phyloP scores from a whole-genome alignment of 2,329 filamentous ascomycete species.

The Claviceps fusiformis region DNA sequence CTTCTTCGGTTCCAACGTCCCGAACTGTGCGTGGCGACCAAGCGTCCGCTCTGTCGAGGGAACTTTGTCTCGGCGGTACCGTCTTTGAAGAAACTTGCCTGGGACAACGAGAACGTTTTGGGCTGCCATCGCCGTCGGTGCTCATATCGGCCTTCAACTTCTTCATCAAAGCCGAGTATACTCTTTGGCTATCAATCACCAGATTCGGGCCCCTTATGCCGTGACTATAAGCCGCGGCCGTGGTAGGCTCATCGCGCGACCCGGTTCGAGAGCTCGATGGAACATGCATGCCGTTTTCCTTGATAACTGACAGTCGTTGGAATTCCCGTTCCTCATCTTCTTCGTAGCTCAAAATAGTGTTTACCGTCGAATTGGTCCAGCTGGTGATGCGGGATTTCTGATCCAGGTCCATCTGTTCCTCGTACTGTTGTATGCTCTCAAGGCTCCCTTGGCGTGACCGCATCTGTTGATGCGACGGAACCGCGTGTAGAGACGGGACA shows the following conservation, averaged over 20 bases:
- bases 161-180: conserved; percentile 53
- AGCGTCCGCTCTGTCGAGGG: conserved; percentile 6
- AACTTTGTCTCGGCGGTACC: conserved; percentile 8
- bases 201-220: conserved; percentile 8
- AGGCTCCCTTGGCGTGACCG: conserved; percentile 42
- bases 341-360: conserved; percentile 34
- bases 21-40: conserved; percentile 20
- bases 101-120: background rate
- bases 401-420: conserved; percentile 26
- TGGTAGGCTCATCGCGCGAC: background rate
- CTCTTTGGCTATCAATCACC: conserved; percentile 39
- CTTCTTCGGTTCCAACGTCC: conserved; percentile 19
- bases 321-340: conserved; percentile 30
- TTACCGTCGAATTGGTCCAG: conserved; percentile 52
- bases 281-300: conserved; percentile 33
- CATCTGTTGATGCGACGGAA: conserved; percentile 31
- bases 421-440: conserved; percentile 30
- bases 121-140: conserved; percentile 4
- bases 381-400: conserved; percentile 57
- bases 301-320: conserved; percentile 51
- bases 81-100: background rate
- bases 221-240: conserved; percentile 6
- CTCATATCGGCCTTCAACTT: conserved; percentile 29
- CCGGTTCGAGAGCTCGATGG: conserved; percentile 21
- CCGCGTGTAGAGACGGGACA: conserved; percentile 35